A percentile compares a stretch with the other conserved stretches of the same genome.
phyloP scores from a whole-genome alignment of 495 filamentous ascomycete genomes.

The Talaromyces nanjingensis region DNA sequence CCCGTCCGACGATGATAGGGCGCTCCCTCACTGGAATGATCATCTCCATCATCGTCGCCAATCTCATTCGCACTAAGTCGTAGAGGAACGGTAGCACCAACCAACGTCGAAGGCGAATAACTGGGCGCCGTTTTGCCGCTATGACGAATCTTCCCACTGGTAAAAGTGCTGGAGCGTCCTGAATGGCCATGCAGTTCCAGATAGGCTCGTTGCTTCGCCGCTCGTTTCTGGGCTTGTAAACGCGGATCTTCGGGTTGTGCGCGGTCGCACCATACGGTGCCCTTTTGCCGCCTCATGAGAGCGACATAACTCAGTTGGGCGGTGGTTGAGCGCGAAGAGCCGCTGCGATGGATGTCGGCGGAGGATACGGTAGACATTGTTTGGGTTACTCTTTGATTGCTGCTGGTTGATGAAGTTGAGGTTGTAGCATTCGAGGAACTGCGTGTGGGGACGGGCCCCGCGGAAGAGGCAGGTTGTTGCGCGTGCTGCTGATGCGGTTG shows the following conservation, averaged over 20 bases:
- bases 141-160: slow-evolving; percentile 73
- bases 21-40: slow-evolving; percentile 45
- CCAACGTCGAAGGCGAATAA: slow-evolving; percentile 67
- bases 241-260: slow-evolving; percentile 88
- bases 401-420: slow-evolving; percentile 53
- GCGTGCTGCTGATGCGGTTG: slow-evolving; percentile 35
- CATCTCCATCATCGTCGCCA: slow-evolving; percentile 77
- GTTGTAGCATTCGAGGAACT: slow-evolving; percentile 70
- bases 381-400: slow-evolving; percentile 31
- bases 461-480: slow-evolving; percentile 27
- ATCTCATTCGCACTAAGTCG: slow-evolving; percentile 91
- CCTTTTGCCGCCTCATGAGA: slow-evolving; percentile 89
- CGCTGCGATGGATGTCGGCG: slow-evolving; percentile 67
- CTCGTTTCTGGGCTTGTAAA: slow-evolving; percentile 67
- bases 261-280: slow-evolving; percentile 97
- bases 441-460: slow-evolving; percentile 40
- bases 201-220: slow-evolving; percentile 76
- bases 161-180: slow-evolving; percentile 49
- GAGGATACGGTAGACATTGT: slow-evolving; percentile 35
- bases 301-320: slow-evolving; percentile 80
- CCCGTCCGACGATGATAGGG: slow-evolving; percentile 66
- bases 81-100: slow-evolving; percentile 75
- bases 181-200: slow-evolving; percentile 65
- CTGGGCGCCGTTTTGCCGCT: slow-evolving; percentile 62
- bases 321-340: slow-evolving; percentile 53